Evolutionary conservation across 306 rosid species (phyloP).

Genomic region (Cicer cuneatum): DNA sequence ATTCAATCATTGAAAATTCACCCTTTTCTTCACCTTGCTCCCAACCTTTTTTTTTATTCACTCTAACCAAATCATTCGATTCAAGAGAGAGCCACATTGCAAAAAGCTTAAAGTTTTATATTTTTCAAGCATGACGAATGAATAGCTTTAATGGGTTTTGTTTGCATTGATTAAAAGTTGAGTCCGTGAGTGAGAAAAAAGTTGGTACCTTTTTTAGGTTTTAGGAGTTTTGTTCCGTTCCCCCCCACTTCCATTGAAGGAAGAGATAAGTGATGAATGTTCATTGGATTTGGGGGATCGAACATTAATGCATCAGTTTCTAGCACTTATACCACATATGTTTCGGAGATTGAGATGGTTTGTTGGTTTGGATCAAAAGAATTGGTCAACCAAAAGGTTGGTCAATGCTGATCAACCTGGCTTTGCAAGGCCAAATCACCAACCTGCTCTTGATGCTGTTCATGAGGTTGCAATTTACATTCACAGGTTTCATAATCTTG

Average conservation of each 20-base stretch:
- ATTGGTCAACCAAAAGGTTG: slow-evolving; percentile 69
- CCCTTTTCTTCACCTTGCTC: slow-evolving; percentile 20
- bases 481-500: slow-evolving; percentile 95
- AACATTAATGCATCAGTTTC: slow-evolving; percentile 35
- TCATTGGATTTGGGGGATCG: slow-evolving; percentile 38
- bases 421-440: slow-evolving; percentile 56
- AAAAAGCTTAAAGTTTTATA: slow-evolving; percentile 26
- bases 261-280: slow-evolving; percentile 50
- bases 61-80: slow-evolving; percentile 41
- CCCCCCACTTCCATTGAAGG: slow-evolving; percentile 40
- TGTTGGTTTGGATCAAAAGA: slow-evolving; percentile 66
- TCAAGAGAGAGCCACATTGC: slow-evolving; percentile 42
- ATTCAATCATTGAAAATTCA: slow-evolving; percentile 28
- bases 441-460: slow-evolving; percentile 67
- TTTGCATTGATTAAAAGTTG: slow-evolving; percentile 38
- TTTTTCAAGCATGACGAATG: slow-evolving; percentile 24
- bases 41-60: neutral
- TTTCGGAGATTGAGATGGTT: slow-evolving; percentile 76
- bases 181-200: slow-evolving; percentile 44
- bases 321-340: slow-evolving; percentile 59
- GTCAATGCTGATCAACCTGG: slow-evolving; percentile 64
- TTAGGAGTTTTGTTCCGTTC: slow-evolving; percentile 38
- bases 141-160: slow-evolving; percentile 42
- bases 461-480: slow-evolving; percentile 89
- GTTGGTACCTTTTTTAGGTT: slow-evolving; percentile 44